Base-by-base conservation (phyloP, 2,329 filamentous ascomycete species). In the Cladosporium cucumerinum region DNA sequence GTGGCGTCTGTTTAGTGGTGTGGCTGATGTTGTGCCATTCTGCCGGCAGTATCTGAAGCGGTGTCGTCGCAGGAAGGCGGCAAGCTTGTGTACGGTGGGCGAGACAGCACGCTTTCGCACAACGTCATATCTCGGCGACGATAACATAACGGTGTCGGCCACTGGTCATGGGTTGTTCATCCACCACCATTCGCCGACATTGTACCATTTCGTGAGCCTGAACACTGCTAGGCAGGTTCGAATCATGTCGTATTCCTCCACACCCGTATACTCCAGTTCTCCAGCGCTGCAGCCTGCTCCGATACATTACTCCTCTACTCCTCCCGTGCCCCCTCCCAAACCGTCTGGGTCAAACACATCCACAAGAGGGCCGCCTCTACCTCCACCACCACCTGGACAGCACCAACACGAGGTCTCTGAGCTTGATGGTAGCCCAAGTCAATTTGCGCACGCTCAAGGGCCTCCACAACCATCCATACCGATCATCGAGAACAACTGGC, bases 401-500 rank as follows among this genome's bases (percentile, higher is more conserved):
- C 49, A 67, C 39, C 59, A 52, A 32, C 72, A 65, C 65, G 70
- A 71, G 48, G 68, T 68, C 10, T 71, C 70, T 16, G 71, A 74
- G 49, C 66, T 73, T 14, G 72, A 73, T 48, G 72, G 66, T 18
- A 67, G 62, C 39, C 65, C 69, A 26, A 66, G 63, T 39, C 36
- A 55, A 7, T n/a, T 7, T 23, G 10, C 61, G 21, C 62, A 70
- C 63, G 70, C 28, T 30, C 60, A 67, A 71, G 48, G 66, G 62
- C 16, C 68, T 66, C 49, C 60, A n/a, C 62, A 69, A 39, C 52
- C 68, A 16, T 51, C 62, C 12, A 64, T 73, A 5, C 71, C 72
- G 3, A 58, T 69, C 16, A 73, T 76, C 32, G 77, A 79, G 52
- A 87, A 90, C 61, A 85, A 88, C 68, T 97, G 93, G 93, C 82